These are phyloP conservation scores for Pelargonium exstipulatum DNA, from an alignment of 441 rosid species.

Conservation along the genomic window DNA sequence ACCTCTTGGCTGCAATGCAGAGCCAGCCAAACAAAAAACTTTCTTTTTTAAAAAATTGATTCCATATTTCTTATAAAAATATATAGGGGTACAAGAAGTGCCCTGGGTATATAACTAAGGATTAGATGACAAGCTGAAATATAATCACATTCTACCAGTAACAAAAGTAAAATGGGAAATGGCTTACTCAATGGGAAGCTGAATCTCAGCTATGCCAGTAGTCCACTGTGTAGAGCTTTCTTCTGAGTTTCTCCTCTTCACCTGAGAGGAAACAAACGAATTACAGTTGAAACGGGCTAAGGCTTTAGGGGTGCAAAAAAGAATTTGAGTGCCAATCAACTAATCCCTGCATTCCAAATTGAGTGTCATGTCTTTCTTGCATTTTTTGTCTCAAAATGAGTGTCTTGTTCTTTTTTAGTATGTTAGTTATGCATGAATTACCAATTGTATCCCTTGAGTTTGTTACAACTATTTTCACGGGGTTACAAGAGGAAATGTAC, in stretches of 20 bases:
- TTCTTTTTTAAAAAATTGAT: neutral
- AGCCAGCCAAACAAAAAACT: neutral
- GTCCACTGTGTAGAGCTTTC: constrained; percentile 99
- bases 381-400: no score
- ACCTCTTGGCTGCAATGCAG: constrained; percentile 4
- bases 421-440: no score
- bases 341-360: no score
- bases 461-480: no score
- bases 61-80: neutral
- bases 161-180: neutral
- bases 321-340: neutral
- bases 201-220: constrained; percentile 93
- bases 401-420: no score
- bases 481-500: no score
- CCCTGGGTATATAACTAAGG: no score
- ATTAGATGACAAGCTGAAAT: neutral
- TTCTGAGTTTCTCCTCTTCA: constrained; percentile 73
- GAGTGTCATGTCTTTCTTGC: no score
- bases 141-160: constrained; percentile 4
- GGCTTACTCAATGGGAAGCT: constrained; percentile 83
- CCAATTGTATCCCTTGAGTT: no score
- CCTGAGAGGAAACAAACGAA: constrained; percentile 34
- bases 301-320: neutral
- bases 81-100: neutral
- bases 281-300: neutral